Base-by-base conservation (phyloP, 768 basidiomycete species). In the Glaciozyma antarctica region DNA sequence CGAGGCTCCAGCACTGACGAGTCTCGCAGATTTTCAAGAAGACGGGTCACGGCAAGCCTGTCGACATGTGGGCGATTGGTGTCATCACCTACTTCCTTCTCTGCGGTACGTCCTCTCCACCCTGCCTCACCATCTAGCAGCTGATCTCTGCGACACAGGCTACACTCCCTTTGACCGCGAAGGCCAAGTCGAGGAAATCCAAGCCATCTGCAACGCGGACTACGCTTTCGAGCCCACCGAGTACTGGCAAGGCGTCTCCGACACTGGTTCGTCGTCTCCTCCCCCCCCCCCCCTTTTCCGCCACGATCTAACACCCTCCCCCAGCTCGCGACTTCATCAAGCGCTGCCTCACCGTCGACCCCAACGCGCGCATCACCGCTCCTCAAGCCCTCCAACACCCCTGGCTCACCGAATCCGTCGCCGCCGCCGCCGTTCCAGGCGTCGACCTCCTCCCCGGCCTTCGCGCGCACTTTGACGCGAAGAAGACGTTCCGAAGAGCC, bases 101-200 rank as follows among this genome's bases (percentile, higher is more conserved):
- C 32, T 86, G 85, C 59, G 85, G 55, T 57, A 26, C 55, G 55
- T 41, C 17, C n/a, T 19, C 38, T 12, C 2, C 24, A 5, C 16
- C 26, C 38, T n/a, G 7, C 10, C 9, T 5, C n/a, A 9, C 22
- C 2, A 22, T 5, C 8, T 12, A 22, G 32, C 7, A 8, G 9
- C 55, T 43, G 21, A 38, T 41, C 38, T 6, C 13, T 0, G 17
- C 5, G 19, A 34, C 9, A 15, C 55, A 57, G 55, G 89, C 3
- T 93, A 98, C 79, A 99, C 95, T 8, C 95, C 95, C 1, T 99
- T 99, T 75, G 93, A 98, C 76, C 85, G 90, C 30, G 93, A 97
- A 64, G 85, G 82, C 60, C 78, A 79, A 65, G 77, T 77, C 59
- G 84, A 85, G 69, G 94, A 98, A 78, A 93, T 92, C 86, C 86